Evolutionary conservation across 208 protist species (phyloP).

Genomic region (Blastocrithidia nonstop): DNA sequence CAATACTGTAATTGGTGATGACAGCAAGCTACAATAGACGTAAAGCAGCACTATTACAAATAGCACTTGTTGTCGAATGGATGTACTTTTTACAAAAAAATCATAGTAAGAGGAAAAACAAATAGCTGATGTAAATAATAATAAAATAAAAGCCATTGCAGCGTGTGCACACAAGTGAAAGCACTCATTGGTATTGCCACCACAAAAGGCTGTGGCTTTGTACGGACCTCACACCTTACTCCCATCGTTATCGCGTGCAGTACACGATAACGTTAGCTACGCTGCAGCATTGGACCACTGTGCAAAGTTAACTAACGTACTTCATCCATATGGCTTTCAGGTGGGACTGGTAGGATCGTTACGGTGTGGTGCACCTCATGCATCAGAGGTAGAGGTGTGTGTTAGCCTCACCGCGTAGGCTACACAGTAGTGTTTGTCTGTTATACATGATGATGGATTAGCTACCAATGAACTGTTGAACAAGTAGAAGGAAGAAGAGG

Average conservation of each 20-base stretch:
- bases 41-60: no score
- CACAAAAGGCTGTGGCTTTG: conserved; percentile 17
- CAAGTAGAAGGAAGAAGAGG: not conserved
- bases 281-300: conserved; percentile 35
- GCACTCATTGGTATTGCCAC: no score
- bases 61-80: no score
- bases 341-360: conserved; percentile 21
- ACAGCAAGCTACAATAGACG: no score
- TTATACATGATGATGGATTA: conserved; percentile 7
- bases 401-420: conserved; percentile 15
- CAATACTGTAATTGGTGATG: no score
- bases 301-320: conserved; percentile 9
- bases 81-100: no score
- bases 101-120: no score
- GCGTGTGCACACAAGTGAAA: conserved; percentile 7
- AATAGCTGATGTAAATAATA: no score
- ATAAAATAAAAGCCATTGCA: not conserved
- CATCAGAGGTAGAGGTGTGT: conserved; percentile 13
- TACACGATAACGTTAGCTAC: conserved; percentile 28
- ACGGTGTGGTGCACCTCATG: conserved; percentile 33
- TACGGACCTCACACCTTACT: conserved; percentile 17
- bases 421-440: no score
- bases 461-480: not conserved
- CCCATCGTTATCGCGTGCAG: conserved; percentile 1
- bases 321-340: conserved; percentile 23